Conservation (phyloP, 1,284 basidiomycete species). For the Baeospora myosura region DNA sequence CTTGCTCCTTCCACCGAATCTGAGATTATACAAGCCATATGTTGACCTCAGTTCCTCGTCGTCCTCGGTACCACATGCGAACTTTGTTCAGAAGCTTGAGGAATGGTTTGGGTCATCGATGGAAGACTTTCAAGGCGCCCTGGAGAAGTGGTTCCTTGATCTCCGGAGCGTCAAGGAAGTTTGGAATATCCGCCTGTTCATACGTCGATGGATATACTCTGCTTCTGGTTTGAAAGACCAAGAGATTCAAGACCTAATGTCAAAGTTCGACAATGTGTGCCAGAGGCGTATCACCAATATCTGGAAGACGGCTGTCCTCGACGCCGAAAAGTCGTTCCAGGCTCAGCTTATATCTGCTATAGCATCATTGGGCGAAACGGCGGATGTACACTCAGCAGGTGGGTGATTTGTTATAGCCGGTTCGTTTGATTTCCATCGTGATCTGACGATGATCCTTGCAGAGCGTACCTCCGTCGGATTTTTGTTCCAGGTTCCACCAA, state of each 20-base stretch:
- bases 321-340: slow-evolving; percentile 40
- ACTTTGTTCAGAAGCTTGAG: slow-evolving; percentile 39
- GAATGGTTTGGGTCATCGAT: slow-evolving; percentile 56
- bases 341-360: slow-evolving; percentile 29
- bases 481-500: slow-evolving; percentile 46
- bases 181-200: slow-evolving; percentile 53
- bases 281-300: slow-evolving; percentile 45
- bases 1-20: slow-evolving; percentile 52
- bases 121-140: slow-evolving; percentile 35
- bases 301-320: slow-evolving; percentile 42
- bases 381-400: slow-evolving; percentile 25
- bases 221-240: slow-evolving; percentile 32
- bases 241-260: slow-evolving; percentile 36
- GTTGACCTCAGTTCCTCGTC: slow-evolving; percentile 56
- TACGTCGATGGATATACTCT: slow-evolving; percentile 37
- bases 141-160: slow-evolving; percentile 49
- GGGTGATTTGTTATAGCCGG: slow-evolving; percentile 6
- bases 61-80: slow-evolving; percentile 35
- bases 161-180: slow-evolving; percentile 53
- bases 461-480: slow-evolving; percentile 44
- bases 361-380: slow-evolving; percentile 21
- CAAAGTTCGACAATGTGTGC: slow-evolving; percentile 44
- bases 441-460: slow-evolving; percentile 21
- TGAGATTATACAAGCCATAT: slow-evolving; percentile 67
- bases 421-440: not conserved